Conservation (phyloP, 2,329 filamentous ascomycete species). For the Fusarium vanettenii region DNA sequence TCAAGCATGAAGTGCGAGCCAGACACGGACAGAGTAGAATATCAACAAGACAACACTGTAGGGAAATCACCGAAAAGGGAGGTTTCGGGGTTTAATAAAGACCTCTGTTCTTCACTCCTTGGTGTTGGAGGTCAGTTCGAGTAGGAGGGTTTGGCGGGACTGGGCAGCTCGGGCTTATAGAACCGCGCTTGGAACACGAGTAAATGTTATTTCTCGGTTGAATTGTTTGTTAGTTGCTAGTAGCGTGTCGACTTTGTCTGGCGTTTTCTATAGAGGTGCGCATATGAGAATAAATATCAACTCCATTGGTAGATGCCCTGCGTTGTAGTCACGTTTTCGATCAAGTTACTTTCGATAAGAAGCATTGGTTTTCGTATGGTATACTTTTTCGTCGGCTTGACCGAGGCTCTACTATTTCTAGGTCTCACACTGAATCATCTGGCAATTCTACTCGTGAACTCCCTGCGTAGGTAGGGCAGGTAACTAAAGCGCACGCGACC, state of each 20-base stretch:
- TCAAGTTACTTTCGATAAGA: background rate
- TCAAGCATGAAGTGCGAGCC: background rate
- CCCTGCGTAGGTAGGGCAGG: background rate
- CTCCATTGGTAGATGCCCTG: background rate
- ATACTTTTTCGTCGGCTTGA: background rate
- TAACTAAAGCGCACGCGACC: background rate
- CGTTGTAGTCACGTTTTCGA: background rate
- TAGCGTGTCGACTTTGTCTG: background rate
- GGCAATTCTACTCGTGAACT: background rate
- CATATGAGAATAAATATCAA: background rate
- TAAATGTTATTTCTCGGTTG: background rate
- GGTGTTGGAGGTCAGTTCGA: background rate
- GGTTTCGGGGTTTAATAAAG: background rate
- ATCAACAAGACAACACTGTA: background rate
- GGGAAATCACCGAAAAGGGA: background rate
- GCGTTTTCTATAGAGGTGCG: background rate
- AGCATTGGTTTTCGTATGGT: background rate
- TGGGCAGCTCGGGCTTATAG: background rate
- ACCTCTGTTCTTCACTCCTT: background rate
- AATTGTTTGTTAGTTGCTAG: background rate
- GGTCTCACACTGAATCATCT: background rate
- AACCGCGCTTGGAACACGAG: background rate
- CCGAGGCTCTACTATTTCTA: background rate
- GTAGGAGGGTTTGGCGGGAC: background rate
- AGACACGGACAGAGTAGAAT: background rate